These are phyloP conservation scores for Vitis amurensis DNA, from an alignment of 164 flowering plant genomes.

Conservation along the genomic window DNA sequence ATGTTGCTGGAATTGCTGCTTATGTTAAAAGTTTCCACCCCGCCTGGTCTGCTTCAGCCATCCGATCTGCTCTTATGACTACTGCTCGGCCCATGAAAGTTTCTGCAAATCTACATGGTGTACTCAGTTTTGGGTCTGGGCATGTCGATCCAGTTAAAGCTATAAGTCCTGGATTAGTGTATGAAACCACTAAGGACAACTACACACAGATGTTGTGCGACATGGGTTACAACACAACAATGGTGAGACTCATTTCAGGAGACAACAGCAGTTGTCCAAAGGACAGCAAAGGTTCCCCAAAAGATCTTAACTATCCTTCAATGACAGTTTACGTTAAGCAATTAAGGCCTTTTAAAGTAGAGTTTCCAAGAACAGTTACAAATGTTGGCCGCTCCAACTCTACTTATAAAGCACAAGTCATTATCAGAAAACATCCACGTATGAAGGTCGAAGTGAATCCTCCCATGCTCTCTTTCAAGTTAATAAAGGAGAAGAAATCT, in stretches of 20 bases:
- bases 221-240: too few species aligned
- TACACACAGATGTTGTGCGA: too few species aligned
- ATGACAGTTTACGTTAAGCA: neutral
- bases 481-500: constrained; percentile 6
- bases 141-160: too few species aligned
- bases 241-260: too few species aligned
- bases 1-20: constrained; percentile 30
- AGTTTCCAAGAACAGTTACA: neutral
- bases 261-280: neutral
- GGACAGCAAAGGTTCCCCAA: neutral
- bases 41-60: constrained; percentile 33
- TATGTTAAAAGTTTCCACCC: constrained; percentile 31
- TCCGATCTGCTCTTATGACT: constrained; percentile 37
- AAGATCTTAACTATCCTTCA: neutral
- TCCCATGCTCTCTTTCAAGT: constrained; percentile 1
- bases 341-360: neutral
- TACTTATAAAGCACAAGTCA: neutral
- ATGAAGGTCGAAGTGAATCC: constrained; percentile 6
- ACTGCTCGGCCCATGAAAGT: constrained; percentile 1
- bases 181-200: too few species aligned
- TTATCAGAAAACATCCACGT: neutral
- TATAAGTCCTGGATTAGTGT: too few species aligned
- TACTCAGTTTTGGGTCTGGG: too few species aligned
- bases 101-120: too few species aligned
- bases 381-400: too few species aligned